A percentile compares a stretch with the other conserved stretches of the same genome.
These are phyloP conservation scores for Schrenkiella parvula DNA, from an alignment of 345 rosid genomes.

Conservation along the genomic window DNA sequence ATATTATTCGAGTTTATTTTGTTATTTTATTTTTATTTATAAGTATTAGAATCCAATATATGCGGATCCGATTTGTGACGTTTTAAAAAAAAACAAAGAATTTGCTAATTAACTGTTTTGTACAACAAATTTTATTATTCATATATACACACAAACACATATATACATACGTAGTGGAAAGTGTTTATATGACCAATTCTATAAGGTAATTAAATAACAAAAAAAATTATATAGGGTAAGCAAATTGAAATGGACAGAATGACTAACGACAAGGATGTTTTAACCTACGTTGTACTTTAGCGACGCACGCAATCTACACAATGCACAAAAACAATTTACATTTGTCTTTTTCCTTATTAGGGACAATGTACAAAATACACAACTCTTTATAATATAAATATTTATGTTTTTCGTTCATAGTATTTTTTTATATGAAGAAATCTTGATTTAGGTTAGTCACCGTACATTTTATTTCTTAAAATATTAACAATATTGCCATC, in stretches of 20 bases:
- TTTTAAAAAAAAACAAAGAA: neutral
- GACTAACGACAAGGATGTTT: conserved; percentile 19
- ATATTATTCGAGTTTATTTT: neutral
- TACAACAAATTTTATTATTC: neutral
- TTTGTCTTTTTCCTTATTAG: neutral
- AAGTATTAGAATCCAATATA: neutral
- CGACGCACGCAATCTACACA: conserved; percentile 15
- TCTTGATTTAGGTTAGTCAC: neutral
- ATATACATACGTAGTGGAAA: neutral
- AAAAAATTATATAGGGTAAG: neutral
- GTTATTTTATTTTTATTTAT: neutral
- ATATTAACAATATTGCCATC: neutral
- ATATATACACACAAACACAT: neutral
- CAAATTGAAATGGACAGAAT: conserved; percentile 19
- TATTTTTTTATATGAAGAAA: neutral
- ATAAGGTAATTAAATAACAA: neutral
- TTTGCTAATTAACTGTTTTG: neutral
- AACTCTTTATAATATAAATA: neutral
- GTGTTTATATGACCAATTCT: neutral
- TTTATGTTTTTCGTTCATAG: neutral
- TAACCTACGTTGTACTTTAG: conserved; percentile 1
- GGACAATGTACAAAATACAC: neutral
- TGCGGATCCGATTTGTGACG: neutral
- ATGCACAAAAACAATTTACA: neutral
- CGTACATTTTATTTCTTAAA: neutral